These are phyloP conservation scores for Naganishia onofrii DNA, from an alignment of 768 basidiomycete species.

Conservation along the genomic window DNA sequence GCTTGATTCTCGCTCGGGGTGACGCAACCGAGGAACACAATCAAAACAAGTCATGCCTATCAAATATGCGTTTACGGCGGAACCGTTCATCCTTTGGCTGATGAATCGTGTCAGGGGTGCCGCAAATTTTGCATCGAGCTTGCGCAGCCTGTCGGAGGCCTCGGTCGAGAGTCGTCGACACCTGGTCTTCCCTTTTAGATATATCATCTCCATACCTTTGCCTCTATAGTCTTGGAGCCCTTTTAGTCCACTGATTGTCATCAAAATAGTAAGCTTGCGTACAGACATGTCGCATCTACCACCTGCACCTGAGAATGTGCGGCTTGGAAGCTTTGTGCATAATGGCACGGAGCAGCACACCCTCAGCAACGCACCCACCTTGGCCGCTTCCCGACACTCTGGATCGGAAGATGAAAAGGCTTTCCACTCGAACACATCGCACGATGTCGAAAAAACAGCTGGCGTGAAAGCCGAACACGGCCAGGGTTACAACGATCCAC, in stretches of 20 bases:
- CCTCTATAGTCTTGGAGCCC: neutral
- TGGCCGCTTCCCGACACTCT: conserved; percentile 27
- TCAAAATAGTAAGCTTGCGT: neutral
- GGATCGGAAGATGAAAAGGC: conserved; percentile 24
- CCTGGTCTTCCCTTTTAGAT: neutral
- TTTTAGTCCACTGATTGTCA: neutral
- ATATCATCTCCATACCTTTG: neutral
- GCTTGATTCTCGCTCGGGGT: neutral
- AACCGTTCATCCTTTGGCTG: conserved; percentile 13
- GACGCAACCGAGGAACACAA: conserved; percentile 11
- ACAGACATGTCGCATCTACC: conserved; percentile 27
- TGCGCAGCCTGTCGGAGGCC: neutral
- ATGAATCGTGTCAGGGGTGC: conserved; percentile 1
- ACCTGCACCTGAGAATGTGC: conserved; percentile 21
- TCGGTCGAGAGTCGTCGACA: neutral
- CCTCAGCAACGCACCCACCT: conserved; percentile 25
- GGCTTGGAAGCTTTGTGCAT: conserved; percentile 24
- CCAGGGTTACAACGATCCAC: neutral
- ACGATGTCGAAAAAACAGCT: conserved; percentile 25
- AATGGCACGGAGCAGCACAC: conserved; percentile 11
- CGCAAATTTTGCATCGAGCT: conserved; percentile 16
- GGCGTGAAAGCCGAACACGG: conserved; percentile 12
- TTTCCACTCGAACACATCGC: neutral
- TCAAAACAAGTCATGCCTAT: neutral
- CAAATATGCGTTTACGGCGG: conserved; percentile 4